Base-by-base conservation (phyloP, 73 alveolate genomes). In the Paramecium sexaurelia region DNA sequence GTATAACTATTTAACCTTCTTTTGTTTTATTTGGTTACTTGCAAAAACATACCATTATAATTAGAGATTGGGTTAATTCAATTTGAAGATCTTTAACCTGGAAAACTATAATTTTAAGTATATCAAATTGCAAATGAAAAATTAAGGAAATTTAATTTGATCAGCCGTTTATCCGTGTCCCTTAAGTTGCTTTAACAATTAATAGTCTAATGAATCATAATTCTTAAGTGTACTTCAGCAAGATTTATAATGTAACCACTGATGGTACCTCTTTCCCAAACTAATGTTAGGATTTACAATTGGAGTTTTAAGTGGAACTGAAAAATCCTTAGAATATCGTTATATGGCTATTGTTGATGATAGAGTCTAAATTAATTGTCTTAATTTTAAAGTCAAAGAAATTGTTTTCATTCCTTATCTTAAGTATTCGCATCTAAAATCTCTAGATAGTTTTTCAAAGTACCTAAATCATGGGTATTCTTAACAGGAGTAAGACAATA, bases 291-390 rank as follows among this genome's bases (percentile, higher is more conserved):
- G 86, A 32, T 71, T 71, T 71, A 71, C 86, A 20, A 37, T 71
- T 5, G 86, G 86, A 32, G 86, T 71, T 11, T 71, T 71, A 33
- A 71, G 86, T 71, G 86, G 57, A 32, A 71, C 86, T 11, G 86
- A 71, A 33, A 1, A 32, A 32, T 35, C 24, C 1, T 19, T 71
- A 27, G 56, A 71, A 22, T 71, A 33, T 36, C 32, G 57, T 3
- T 71, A 71, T 13, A 35, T 71, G 56, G 86, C 86, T 33, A 36
- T 71, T 3, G 36, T 71, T 33, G 86, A 71, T 37, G 86, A 71
- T 71, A 71, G 86, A 33, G 43, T 71, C 13, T 40, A 29, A 71
- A 37, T 71, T 9, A 71, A 71, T 71, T 71, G 86, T 36, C 13
- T 71, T 0, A 71, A 71, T 37, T 71, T 71, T 36, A 61, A 61